A percentile compares a stretch with the other conserved stretches of the same genome.
These are phyloP conservation scores for Mycena capillaripes DNA, from an alignment of 768 basidiomycete species.

Conservation along the genomic window DNA sequence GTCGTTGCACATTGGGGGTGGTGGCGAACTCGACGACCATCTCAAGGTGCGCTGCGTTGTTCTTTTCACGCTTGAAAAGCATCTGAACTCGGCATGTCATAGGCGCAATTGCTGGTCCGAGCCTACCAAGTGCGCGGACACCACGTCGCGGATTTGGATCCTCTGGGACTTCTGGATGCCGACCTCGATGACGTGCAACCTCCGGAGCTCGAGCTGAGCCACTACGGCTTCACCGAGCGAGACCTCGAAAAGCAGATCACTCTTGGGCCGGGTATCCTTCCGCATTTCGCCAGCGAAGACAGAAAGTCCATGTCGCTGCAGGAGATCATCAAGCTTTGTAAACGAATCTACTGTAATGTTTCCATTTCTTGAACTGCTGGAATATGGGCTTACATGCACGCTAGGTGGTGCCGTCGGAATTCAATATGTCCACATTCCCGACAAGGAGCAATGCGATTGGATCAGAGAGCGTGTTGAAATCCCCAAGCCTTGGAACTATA, in stretches of 20 bases:
- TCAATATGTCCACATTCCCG: conserved; percentile 96
- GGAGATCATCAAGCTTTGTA: conserved; percentile 92
- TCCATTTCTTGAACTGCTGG: not conserved
- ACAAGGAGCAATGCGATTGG: conserved; percentile 99
- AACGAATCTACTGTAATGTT: conserved; percentile 92
- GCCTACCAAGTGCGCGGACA: conserved; percentile 99
- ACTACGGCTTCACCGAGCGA: conserved; percentile 94
- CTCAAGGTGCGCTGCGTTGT: conserved; percentile 75
- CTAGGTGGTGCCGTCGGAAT: conserved; percentile 89
- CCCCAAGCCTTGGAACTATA: conserved; percentile 98
- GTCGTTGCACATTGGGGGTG: conserved; percentile 75
- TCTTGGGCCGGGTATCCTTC: conserved; percentile 95
- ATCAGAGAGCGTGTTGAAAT: conserved; percentile 96
- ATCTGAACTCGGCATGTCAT: conserved; percentile 14
- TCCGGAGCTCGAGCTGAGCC: conserved; percentile 92
- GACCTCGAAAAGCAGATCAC: conserved; percentile 96
- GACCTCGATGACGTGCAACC: conserved; percentile 86
- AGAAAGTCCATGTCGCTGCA: conserved; percentile 89
- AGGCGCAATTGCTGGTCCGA: conserved; percentile 98
- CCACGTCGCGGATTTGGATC: conserved; percentile 95
- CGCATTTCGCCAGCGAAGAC: conserved; percentile 92
- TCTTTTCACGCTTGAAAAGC: conserved; percentile 17
- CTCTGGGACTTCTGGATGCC: conserved; percentile 91
- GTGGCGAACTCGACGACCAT: conserved; percentile 91
- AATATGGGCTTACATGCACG: conserved; percentile 1